Conservation (phyloP, 1,284 basidiomycete genomes). For the Puccinia triticina region DNA sequence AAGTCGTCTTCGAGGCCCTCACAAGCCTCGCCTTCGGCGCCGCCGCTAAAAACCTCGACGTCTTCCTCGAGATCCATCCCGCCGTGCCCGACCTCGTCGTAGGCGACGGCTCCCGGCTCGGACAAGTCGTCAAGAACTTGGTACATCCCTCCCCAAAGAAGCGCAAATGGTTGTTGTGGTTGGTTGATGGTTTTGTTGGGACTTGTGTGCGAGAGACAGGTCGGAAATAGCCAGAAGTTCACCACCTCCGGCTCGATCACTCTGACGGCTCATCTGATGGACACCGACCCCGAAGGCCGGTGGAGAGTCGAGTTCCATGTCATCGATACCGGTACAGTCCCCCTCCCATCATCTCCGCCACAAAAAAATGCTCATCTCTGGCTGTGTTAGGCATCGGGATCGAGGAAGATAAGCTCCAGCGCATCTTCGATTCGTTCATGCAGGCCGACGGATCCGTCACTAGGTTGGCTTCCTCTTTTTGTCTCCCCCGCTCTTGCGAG, state of each 20-base stretch:
- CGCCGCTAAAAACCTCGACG: slow-evolving; percentile 41
- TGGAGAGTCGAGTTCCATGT: slow-evolving; percentile 48
- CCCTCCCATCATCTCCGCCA: neutral
- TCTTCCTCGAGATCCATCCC: slow-evolving; percentile 50
- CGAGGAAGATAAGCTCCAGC: slow-evolving; percentile 47
- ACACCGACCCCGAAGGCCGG: slow-evolving; percentile 22
- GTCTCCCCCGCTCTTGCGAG: neutral
- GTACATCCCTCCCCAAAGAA: neutral
- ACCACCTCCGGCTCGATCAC: slow-evolving; percentile 45
- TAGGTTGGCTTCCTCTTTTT: neutral
- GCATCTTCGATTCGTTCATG: slow-evolving; percentile 51
- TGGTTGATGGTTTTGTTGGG: slow-evolving; percentile 3
- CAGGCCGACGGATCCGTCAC: slow-evolving; percentile 51
- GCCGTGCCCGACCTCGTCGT: slow-evolving; percentile 50
- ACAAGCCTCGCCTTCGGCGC: slow-evolving; percentile 47
- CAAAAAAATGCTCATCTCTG: neutral
- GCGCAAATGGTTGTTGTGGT: neutral
- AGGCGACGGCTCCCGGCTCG: slow-evolving; percentile 46
- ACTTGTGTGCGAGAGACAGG: slow-evolving; percentile 5
- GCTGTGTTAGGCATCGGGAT: slow-evolving; percentile 42
- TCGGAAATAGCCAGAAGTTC: slow-evolving; percentile 51
- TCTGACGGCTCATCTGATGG: slow-evolving; percentile 34
- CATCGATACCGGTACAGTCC: slow-evolving; percentile 41
- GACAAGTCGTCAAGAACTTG: slow-evolving; percentile 50
- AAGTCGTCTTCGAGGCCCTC: slow-evolving; percentile 49